These are phyloP conservation scores for Hypomontagnella monticulosa DNA, from an alignment of 495 filamentous ascomycete species.

Conservation along the genomic window DNA sequence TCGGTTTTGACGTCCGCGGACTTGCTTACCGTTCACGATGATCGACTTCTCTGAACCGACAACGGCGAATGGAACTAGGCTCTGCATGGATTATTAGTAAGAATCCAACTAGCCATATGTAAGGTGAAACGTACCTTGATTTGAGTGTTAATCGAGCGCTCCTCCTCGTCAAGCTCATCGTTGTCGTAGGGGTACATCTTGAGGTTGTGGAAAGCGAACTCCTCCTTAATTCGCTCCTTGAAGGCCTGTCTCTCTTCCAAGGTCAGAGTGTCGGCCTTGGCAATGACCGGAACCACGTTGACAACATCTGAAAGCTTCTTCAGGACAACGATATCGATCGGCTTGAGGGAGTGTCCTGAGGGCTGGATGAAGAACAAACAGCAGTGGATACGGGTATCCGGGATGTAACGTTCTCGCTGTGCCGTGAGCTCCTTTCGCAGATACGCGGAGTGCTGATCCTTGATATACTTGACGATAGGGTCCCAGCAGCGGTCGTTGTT, in stretches of 20 bases:
- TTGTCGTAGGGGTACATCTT: constrained; percentile 99
- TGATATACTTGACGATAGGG: constrained; percentile 99
- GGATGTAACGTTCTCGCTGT: constrained; percentile 98
- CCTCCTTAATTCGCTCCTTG: constrained; percentile 99
- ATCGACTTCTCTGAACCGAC: constrained; percentile 98
- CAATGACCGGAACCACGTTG: constrained; percentile 98
- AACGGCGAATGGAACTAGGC: constrained; percentile 96
- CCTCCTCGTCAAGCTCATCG: constrained; percentile 97
- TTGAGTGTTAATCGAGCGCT: constrained; percentile 89
- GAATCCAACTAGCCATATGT: not conserved
- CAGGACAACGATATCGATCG: constrained; percentile 98
- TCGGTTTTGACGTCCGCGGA: constrained; percentile 96
- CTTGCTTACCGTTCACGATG: constrained; percentile 96
- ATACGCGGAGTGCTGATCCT: constrained; percentile 99
- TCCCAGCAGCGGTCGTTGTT: constrained; percentile 99
- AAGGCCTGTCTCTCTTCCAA: constrained; percentile 94
- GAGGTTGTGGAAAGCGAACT: constrained; percentile 99
- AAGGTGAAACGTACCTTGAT: constrained; percentile 77
- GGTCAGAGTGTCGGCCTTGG: constrained; percentile 96
- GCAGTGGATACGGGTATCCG: constrained; percentile 99
- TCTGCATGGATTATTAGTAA: constrained; percentile 61
- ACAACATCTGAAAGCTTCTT: constrained; percentile 99
- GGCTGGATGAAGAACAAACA: constrained; percentile 99
- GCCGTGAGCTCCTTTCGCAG: constrained; percentile 99
- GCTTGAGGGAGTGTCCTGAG: constrained; percentile 95